Conservation (phyloP, 257 asterid genomes). For the Avicennia marina region DNA sequence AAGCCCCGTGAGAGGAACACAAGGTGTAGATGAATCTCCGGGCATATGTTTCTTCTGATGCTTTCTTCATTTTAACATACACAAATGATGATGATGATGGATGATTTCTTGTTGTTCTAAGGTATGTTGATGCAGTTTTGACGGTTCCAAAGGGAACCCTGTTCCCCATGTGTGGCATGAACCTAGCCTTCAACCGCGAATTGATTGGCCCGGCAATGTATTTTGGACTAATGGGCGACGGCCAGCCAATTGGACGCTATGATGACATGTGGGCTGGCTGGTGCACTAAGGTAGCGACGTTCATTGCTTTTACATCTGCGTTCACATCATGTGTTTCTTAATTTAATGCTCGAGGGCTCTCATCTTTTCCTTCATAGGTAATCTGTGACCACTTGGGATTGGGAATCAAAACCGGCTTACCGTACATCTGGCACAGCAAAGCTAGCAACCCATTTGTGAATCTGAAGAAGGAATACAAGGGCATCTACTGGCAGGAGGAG, state of each 20-base stretch:
- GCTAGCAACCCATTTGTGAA: constrained; percentile 49
- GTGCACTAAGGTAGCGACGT: constrained; percentile 36
- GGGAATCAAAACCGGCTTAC: constrained; percentile 45
- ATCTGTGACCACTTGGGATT: constrained; percentile 46
- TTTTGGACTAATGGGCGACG: constrained; percentile 50
- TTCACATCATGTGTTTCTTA: not conserved
- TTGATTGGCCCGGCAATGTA: constrained; percentile 48
- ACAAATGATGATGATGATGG: not conserved
- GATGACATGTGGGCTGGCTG: constrained; percentile 55
- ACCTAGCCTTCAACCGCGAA: constrained; percentile 38
- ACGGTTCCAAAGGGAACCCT: constrained; percentile 38
- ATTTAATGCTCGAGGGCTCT: not conserved
- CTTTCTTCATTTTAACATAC: not conserved
- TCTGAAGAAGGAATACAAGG: constrained; percentile 49
- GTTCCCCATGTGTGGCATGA: constrained; percentile 52
- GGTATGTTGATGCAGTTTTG: constrained; percentile 45
- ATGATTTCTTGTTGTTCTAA: not conserved
- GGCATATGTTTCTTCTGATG: not conserved
- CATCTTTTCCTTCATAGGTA: constrained; percentile 14
- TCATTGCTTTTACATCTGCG: not conserved
- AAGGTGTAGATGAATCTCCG: constrained; percentile 12
- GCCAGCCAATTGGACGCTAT: constrained; percentile 45
- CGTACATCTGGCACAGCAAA: constrained; percentile 58
- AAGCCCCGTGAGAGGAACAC: constrained; percentile 49
- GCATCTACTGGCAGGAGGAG: constrained; percentile 54